A percentile compares a stretch with the other conserved stretches of the same genome.
Conservation (phyloP, 164 flowering plant genomes). For the Vitis rupestris region DNA sequence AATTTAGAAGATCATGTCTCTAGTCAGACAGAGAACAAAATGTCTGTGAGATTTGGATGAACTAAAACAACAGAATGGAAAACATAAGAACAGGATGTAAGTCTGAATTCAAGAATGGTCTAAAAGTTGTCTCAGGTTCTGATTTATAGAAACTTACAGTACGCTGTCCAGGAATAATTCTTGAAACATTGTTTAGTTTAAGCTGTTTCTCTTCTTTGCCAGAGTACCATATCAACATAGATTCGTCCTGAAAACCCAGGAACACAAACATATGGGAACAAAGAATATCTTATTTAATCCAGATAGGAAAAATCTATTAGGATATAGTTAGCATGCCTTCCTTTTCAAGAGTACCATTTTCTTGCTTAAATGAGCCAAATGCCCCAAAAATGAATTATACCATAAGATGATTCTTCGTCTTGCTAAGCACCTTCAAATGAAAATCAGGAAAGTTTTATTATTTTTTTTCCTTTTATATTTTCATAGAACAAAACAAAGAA, state of each 20-base stretch:
- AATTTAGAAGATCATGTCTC: not conserved
- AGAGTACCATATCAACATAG: constrained; percentile 76
- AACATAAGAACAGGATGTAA: not conserved
- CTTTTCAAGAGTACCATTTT: no score
- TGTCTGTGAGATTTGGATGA: not conserved
- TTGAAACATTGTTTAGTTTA: constrained; percentile 69
- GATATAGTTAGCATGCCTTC: no score
- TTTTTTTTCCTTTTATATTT: no score
- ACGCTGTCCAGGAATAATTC: constrained; percentile 92
- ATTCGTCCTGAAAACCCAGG: constrained; percentile 65
- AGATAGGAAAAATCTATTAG: not conserved
- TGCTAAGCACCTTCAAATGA: no score
- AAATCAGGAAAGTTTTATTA: no score
- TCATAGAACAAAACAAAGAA: no score
- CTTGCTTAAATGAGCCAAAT: no score
- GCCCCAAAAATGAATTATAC: no score
- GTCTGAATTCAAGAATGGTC: not conserved
- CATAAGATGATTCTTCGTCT: no score
- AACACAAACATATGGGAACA: not conserved
- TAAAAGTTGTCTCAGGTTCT: not conserved
- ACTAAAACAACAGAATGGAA: not conserved
- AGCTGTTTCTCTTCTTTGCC: constrained; percentile 87
- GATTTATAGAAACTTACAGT: constrained; percentile 63
- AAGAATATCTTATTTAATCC: not conserved
- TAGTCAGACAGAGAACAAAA: not conserved